Conservation (phyloP, 1,284 basidiomycete species). For the Malassezia equina region DNA sequence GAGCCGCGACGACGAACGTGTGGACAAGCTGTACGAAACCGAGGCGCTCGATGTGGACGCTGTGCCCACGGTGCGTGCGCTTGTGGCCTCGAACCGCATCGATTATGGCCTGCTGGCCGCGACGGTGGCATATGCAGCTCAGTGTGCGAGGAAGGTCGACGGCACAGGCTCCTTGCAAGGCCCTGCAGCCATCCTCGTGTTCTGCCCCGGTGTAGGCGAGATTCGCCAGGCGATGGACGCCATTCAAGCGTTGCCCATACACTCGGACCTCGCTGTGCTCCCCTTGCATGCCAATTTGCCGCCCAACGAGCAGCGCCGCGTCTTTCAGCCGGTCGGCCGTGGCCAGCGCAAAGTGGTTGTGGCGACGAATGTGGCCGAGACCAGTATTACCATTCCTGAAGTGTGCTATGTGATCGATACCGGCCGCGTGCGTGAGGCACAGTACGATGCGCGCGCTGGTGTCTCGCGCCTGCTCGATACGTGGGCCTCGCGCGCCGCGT, state of each 20-base stretch:
- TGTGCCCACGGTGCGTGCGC: conserved; percentile 57
- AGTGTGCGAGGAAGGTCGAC: conserved; percentile 51
- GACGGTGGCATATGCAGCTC: conserved; percentile 53
- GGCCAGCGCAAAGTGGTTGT: conserved; percentile 72
- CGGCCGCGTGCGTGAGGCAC: conserved; percentile 80
- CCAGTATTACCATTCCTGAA: conserved; percentile 61
- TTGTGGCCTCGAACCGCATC: conserved; percentile 59
- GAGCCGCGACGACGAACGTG: conserved; percentile 52
- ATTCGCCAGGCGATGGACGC: conserved; percentile 61
- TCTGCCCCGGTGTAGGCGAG: conserved; percentile 61
- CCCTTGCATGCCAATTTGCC: conserved; percentile 84
- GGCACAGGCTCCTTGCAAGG: conserved; percentile 49
- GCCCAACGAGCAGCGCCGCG: conserved; percentile 68
- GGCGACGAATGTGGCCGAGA: conserved; percentile 83
- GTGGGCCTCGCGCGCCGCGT: conserved; percentile 71
- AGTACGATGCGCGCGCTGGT: conserved; percentile 66
- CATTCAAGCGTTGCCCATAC: conserved; percentile 51
- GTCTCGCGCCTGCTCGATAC: conserved; percentile 68
- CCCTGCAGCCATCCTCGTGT: conserved; percentile 62
- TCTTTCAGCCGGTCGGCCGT: conserved; percentile 57
- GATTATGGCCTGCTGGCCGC: conserved; percentile 69
- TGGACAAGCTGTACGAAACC: conserved; percentile 17
- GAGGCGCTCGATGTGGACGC: conserved; percentile 49
- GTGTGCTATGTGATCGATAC: conserved; percentile 55
- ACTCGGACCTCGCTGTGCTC: conserved; percentile 53